Evolutionary conservation across 2,329 filamentous ascomycete genomes (phyloP).

Genomic region (Emericellopsis atlantica): DNA sequence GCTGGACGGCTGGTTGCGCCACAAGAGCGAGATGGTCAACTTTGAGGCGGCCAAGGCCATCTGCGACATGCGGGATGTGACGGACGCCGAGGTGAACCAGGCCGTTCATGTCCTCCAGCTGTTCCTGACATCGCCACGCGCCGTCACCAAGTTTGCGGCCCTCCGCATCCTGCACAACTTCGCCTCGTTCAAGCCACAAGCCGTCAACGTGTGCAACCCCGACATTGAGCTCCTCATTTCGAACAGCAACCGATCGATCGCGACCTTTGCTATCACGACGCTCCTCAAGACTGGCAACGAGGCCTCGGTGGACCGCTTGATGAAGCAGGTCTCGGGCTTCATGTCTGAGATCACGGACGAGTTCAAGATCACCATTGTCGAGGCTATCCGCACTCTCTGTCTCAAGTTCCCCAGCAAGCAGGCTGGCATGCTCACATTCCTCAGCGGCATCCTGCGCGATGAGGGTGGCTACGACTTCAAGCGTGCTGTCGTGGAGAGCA

Average conservation of each 20-base stretch:
- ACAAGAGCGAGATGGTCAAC: conserved; percentile 99
- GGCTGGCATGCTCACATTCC: conserved; percentile 92
- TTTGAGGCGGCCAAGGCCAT: conserved; percentile 98
- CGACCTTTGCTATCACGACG: conserved; percentile 96
- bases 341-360: conserved; percentile 99
- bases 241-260: conserved; percentile 93
- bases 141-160: conserved; percentile 94
- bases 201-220: conserved; percentile 87
- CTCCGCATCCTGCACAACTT: conserved; percentile 95
- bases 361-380: conserved; percentile 99
- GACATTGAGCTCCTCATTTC: conserved; percentile 96
- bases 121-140: conserved; percentile 89
- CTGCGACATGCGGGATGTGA: conserved; percentile 86
- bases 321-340: conserved; percentile 97
- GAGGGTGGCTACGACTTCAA: conserved; percentile 99
- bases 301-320: conserved; percentile 87
- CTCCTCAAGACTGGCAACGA: conserved; percentile 97
- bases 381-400: conserved; percentile 91
- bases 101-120: conserved; percentile 92
- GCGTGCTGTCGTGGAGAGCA: conserved; percentile 92
- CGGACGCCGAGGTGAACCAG: conserved; percentile 80
- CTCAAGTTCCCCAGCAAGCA: conserved; percentile 98
- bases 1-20: conserved; percentile 88
- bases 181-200: conserved; percentile 88
- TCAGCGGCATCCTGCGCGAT: conserved; percentile 91